Evolutionary conservation across 1,284 basidiomycete genomes (phyloP), one percentile per base, ranked within the genome.

Genomic region (Sparassis latifolia): DNA sequence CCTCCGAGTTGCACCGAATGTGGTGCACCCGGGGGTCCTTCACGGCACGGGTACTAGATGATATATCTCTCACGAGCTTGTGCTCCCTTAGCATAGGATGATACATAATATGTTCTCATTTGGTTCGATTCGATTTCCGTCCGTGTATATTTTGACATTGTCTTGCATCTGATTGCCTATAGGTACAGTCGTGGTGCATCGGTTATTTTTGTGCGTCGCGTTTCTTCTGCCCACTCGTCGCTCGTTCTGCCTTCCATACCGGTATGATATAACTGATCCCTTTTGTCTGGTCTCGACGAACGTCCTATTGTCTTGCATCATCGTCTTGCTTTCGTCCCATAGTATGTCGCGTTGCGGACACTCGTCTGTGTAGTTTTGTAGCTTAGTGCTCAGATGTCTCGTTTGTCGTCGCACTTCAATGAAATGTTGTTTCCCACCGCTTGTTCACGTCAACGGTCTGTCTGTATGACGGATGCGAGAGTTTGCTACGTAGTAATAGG

Each of bases 361-460:
- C 50, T 52, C 49, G 42, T 38, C 56, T 56, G 53, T 64, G 63
- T 63, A 66, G 61, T 64, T 65, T 58, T 66, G 65, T 66, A 66
- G 64, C 62, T 60, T 66, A 66, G 62, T 63, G 59, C 58, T 59
- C 54, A 55, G 59, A 58, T 58, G 55, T 61, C 55, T 52, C 54
- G 57, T 58, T 52, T 52, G 55, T 54, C 53, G 51, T 60, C 58
- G 54, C 58, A 58, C 53, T 53, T 43, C 50, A 55, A 47, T 39
- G 33, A 49, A 42, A 49, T 57, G 55, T 55, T 56, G 55, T 57
- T 45, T 53, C 52, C 41, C 33, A 45, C 49, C 20, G 20, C 20
- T 20, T 20, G 20, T 20, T 20, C 20, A 20, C 20, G 20, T 20
- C 20, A 20, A 20, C 20, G 20, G 20, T 20, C 20, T 20, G n/a